Evolutionary conservation across 2,329 filamentous ascomycete genomes (phyloP).

Genomic region (Botrytis fabae): DNA sequence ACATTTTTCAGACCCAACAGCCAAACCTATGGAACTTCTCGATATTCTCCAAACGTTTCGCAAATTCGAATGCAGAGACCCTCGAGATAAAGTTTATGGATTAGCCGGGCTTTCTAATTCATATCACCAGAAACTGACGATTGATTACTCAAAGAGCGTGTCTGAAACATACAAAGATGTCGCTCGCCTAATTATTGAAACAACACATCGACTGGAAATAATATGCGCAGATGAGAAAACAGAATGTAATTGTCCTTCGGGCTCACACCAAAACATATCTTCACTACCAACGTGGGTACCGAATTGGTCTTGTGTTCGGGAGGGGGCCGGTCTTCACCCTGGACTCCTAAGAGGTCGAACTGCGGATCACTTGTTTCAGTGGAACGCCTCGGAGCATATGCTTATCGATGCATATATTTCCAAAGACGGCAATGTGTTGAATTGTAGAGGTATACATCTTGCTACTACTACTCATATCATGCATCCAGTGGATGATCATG

Average conservation of each 20-base stretch:
- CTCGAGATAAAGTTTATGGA: background rate
- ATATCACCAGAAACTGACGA: background rate
- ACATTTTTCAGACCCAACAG: background rate
- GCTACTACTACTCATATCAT: background rate
- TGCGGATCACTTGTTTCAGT: background rate
- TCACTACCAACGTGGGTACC: background rate
- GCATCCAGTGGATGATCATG: background rate
- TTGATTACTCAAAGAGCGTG: background rate
- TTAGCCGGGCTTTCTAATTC: no score
- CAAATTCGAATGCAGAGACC: background rate
- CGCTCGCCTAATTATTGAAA: background rate
- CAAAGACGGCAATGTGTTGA: no score
- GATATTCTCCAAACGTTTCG: background rate
- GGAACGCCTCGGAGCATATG: background rate
- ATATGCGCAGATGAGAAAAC: background rate
- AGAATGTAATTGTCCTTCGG: background rate
- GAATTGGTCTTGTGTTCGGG: background rate
- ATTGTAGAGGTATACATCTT: background rate
- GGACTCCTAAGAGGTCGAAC: background rate
- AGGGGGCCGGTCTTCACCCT: background rate
- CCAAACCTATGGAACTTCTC: background rate
- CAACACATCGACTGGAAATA: background rate
- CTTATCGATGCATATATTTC: background rate
- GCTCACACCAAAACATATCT: background rate
- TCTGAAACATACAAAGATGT: background rate